Evolutionary conservation across 2,329 filamentous ascomycete species (phyloP).

Genomic region (Penicillium freii): DNA sequence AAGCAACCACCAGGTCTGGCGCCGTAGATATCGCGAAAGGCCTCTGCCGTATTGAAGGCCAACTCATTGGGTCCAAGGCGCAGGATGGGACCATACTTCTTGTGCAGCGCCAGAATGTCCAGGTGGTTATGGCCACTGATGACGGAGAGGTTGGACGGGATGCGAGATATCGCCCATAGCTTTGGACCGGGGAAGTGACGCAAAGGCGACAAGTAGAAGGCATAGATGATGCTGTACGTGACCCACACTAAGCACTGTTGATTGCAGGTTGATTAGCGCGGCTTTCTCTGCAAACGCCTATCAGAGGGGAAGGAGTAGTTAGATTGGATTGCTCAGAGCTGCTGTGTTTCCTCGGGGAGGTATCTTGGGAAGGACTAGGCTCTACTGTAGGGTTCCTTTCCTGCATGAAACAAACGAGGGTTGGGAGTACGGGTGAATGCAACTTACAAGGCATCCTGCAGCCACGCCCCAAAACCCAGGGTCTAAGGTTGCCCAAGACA

Average conservation of each 20-base stretch:
- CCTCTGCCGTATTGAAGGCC: slow-evolving; percentile 29
- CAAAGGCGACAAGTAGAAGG: slow-evolving; percentile 27
- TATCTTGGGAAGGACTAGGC: not conserved
- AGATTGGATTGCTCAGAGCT: not conserved
- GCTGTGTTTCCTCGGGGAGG: not conserved
- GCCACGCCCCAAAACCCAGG: slow-evolving; percentile 14
- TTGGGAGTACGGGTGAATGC: slow-evolving; percentile 14
- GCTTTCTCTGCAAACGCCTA: not conserved
- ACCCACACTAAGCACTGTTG: slow-evolving; percentile 3
- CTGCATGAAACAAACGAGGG: slow-evolving; percentile 8
- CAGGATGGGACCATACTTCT: slow-evolving; percentile 20
- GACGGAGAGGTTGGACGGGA: slow-evolving; percentile 22
- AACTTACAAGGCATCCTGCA: slow-evolving; percentile 24
- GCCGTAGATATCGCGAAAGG: slow-evolving; percentile 37
- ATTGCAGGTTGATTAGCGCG: not conserved
- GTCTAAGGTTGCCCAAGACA: slow-evolving; percentile 10
- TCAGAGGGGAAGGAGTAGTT: not conserved
- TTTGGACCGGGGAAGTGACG: slow-evolving; percentile 31
- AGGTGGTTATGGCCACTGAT: slow-evolving; percentile 26
- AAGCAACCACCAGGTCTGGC: slow-evolving; percentile 22
- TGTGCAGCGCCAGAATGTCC: slow-evolving; percentile 24
- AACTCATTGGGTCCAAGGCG: slow-evolving; percentile 22
- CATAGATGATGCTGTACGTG: slow-evolving; percentile 14
- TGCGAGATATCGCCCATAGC: slow-evolving; percentile 24
- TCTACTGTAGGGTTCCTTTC: slow-evolving; percentile 12